Evolutionary conservation across 352 stramenopile species (phyloP), one percentile per base, ranked within the genome.

Genomic region (Pythium aristosporum): DNA sequence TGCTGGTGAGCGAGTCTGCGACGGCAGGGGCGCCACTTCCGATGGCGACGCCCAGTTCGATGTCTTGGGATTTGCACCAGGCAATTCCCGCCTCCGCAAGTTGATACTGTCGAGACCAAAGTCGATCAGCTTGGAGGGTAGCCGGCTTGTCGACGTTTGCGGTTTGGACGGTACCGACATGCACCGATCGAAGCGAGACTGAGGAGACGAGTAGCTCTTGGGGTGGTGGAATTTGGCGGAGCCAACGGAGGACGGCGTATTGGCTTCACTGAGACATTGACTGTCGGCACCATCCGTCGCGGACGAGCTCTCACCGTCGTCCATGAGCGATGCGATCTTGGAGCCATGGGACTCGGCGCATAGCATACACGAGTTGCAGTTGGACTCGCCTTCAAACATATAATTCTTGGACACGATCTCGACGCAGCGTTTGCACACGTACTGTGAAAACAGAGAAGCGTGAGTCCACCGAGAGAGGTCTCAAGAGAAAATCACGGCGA

Each of bases 381-480:
- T 65, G 30, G 60, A 51, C 9, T 86, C 50, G 32, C 70, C 67
- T 16, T 83, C 70, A 30, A 89, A 70, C 12, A 72, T 71, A 52
- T 87, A 89, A 65, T 88, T 88, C 50, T 79, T 74, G 18, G 66
- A 63, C 10, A 89, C 77, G 28, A 91, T 88, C 47, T 77, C 68
- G 32, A 55, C 69, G 65, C 82, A 91, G 49, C 84, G 88, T 62
- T 86, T 80, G 69, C 82, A 91, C 65, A 91, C 74, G 59, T 80
- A 88, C 82, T 91, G 60, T 1, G 11, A 10, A 18, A 15, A 34
- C 5, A 57, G 43, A 65, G n/a, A 61, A 21, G 34, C 20, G 57
- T 62, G 32, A 46, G 42, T 7, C 39, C 23, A 47, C 23, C 9
- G 18, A n/a, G 39, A 10, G 5, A 46, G 15, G 13, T n/a, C n/a